Base-by-base conservation (phyloP, 768 basidiomycete genomes). In the Suillus spraguei region DNA sequence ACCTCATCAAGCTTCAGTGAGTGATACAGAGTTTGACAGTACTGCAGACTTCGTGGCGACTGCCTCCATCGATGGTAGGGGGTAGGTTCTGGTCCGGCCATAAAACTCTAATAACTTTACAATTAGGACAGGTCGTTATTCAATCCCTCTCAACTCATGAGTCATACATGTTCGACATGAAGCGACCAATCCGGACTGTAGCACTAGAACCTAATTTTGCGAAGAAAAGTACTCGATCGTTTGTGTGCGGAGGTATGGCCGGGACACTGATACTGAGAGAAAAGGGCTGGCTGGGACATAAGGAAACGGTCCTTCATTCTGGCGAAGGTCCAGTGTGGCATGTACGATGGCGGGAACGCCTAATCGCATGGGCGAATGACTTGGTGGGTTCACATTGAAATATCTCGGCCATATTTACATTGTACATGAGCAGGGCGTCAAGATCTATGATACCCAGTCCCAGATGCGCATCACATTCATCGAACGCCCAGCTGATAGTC, bases 291-390 rank as follows among this genome's bases (percentile, higher is more conserved):
- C 77, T 98, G 1, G 95, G 97, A 0, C 92, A 97, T 70, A 97
- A 93, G 70, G 95, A 97, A 73, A 92, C 89, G 0, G 75, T 89
- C 7, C 73, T 97, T 22, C 90, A 95, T 70, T 81, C 80, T 5
- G 92, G 90, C 5, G 97, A 99, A 77, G 97, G 97, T 13, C 94
- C 97, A 0, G 93, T 99, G 60, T 98, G 95, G 95, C 87, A 89
- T 59, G 87, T 89, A 11, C 84, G 90, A 63, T 99, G 97, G 97
- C 81, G 87, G 69, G 89, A 88, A 1, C 84, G 84, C 55, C 80
- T 97, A 36, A 94, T 98, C 67, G 95, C 95, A 0, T 99, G 97
- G 97, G 94, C 96, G 4, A 97, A 95, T 68, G 97, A 99, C 72
- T 68, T 87, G 49, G 94, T 95, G 66, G 71, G 88, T 74, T 38